Evolutionary conservation across 225 moss, liverwort and hornwort genomes (phyloP).

Genomic region (Sphagnum contortum): DNA sequence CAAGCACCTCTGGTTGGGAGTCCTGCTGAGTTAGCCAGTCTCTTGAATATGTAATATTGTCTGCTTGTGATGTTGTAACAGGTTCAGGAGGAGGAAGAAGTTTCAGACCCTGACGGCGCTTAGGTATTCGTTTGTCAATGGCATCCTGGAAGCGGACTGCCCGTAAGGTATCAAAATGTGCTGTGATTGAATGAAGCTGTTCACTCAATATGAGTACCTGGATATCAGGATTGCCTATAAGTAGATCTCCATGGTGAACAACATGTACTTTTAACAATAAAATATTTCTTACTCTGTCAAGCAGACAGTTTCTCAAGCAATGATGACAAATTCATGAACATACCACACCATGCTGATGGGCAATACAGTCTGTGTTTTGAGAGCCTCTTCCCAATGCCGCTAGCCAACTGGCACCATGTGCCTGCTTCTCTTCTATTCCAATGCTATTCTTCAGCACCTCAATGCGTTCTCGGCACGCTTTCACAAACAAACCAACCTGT

Average conservation of each 20-base stretch:
- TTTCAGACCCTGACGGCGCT: conserved; percentile 65
- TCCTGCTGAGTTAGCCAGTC: conserved; percentile 36
- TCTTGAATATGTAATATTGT: conserved; percentile 30
- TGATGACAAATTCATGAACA: conserved; percentile 6
- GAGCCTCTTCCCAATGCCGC: conserved; percentile 46
- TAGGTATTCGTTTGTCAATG: conserved; percentile 69
- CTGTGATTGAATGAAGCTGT: conserved; percentile 71
- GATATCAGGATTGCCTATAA: conserved; percentile 7
- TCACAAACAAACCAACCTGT: conserved; percentile 89
- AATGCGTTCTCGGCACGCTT: conserved; percentile 87
- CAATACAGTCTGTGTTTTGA: conserved; percentile 66
- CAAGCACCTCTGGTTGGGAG: conserved; percentile 40
- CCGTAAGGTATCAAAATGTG: conserved; percentile 80
- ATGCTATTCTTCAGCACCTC: conserved; percentile 78
- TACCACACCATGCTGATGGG: conserved; percentile 99
- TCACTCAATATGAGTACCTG: conserved; percentile 92
- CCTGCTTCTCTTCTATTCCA: conserved; percentile 60
- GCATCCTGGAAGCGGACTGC: conserved; percentile 83
- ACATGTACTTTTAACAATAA: neutral
- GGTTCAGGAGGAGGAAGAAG: conserved; percentile 31
- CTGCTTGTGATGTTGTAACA: conserved; percentile 15
- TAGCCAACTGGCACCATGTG: conserved; percentile 60
- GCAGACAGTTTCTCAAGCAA: neutral
- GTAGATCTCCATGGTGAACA: neutral
- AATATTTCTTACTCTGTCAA: neutral